A percentile compares a stretch with the other conserved stretches of the same genome.
phyloP scores from a whole-genome alignment of 2,329 filamentous ascomycete genomes.

The Trichoderma atroviride region DNA sequence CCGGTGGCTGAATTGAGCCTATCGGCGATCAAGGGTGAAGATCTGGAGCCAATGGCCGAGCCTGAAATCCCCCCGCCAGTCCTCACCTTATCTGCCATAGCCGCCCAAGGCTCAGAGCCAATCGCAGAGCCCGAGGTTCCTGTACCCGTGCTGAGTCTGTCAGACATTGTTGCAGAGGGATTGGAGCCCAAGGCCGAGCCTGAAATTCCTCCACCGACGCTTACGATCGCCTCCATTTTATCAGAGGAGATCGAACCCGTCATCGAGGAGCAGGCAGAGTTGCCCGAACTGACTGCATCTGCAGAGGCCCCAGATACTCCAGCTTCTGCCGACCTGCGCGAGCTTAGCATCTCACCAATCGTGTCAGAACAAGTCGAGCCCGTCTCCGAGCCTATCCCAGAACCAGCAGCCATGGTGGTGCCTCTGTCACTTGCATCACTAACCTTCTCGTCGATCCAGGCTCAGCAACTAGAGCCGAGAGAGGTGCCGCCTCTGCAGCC shows the following conservation, averaged over 20 bases:
- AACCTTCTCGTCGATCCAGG: constrained; percentile 31
- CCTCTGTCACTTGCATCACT: constrained; percentile 29
- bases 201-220: constrained; percentile 24
- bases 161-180: constrained; percentile 38
- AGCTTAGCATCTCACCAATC: constrained; percentile 36
- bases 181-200: constrained; percentile 40
- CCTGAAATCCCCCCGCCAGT: constrained; percentile 28
- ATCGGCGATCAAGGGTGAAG: constrained; percentile 41
- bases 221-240: constrained; percentile 39
- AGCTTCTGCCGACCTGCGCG: neutral
- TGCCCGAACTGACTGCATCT: neutral
- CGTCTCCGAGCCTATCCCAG: constrained; percentile 36
- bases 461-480: constrained; percentile 37
- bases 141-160: constrained; percentile 36
- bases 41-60: constrained; percentile 46
- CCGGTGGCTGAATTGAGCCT: constrained; percentile 41
- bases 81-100: constrained; percentile 36
- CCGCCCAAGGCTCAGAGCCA: constrained; percentile 33
- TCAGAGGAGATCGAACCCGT: constrained; percentile 39
- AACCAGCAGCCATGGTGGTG: constrained; percentile 30
- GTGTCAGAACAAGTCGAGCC: constrained; percentile 38
- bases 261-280: constrained; percentile 32
- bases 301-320: constrained; percentile 29
- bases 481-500: constrained; percentile 35
- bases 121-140: constrained; percentile 15